Conservation (phyloP, 176 grass and related monocot species). For the sorghum (Sorghum bicolor) region DNA sequence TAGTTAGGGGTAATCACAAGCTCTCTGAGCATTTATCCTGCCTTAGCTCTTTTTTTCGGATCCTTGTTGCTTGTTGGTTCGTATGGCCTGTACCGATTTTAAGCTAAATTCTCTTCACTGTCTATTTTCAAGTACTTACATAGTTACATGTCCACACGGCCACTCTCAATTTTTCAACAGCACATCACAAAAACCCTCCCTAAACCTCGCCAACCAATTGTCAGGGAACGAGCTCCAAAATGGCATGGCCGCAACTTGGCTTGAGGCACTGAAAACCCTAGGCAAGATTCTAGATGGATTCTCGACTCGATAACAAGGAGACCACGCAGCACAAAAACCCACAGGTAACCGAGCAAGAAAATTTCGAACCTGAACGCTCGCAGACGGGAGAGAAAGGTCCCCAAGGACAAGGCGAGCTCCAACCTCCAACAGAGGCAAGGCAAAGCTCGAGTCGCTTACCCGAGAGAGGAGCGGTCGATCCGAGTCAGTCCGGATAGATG, state of each 20-base stretch:
- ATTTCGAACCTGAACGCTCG: neutral
- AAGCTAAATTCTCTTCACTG: neutral
- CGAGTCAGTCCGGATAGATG: neutral
- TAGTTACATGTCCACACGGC: neutral
- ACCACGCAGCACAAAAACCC: neutral
- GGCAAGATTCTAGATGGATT: neutral
- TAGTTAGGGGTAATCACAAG: neutral
- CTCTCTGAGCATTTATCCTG: neutral
- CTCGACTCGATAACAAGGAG: neutral
- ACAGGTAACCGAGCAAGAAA: neutral
- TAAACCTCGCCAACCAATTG: neutral
- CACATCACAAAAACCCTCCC: constrained; percentile 18
- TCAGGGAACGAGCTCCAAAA: neutral
- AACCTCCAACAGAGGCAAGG: neutral
- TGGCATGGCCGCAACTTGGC: neutral
- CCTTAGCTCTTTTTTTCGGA: neutral
- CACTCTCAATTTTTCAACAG: neutral
- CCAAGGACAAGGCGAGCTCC: neutral
- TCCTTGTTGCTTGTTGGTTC: neutral
- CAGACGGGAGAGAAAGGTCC: neutral
- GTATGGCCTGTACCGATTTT: neutral
- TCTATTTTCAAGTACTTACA: neutral
- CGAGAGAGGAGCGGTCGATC: neutral
- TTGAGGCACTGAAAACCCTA: neutral
- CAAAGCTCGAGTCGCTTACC: neutral